Conservation (phyloP, 140 eudicot species). For the Anethum foeniculum region DNA sequence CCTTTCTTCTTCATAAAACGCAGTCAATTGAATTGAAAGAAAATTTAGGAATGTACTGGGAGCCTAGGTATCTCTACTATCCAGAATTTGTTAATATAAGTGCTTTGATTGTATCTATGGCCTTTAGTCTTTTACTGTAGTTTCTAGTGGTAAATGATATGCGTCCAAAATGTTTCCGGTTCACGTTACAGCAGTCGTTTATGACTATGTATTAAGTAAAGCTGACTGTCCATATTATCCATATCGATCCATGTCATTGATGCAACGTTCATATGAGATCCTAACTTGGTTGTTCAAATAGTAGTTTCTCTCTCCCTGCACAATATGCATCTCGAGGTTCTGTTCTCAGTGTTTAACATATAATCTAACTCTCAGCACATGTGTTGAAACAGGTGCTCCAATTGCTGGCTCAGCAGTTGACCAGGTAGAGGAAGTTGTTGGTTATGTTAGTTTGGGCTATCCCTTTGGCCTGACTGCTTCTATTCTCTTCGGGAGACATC, state of each 20-base stretch:
- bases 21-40: background rate
- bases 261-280: background rate
- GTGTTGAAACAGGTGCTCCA: constrained; percentile 51
- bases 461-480: constrained; percentile 80
- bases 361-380: background rate
- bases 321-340: background rate
- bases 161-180: background rate
- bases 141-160: background rate
- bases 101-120: background rate
- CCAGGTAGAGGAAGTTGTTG: constrained; percentile 47
- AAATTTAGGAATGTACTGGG: background rate
- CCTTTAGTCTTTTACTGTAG: background rate
- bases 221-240: background rate
- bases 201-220: background rate
- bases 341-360: background rate
- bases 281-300: background rate
- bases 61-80: background rate
- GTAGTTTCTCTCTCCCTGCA: background rate
- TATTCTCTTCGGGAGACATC: constrained; percentile 82
- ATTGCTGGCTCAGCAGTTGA: constrained; percentile 74
- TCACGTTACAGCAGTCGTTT: background rate
- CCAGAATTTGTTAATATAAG: background rate
- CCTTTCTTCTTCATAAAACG: background rate
- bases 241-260: background rate
- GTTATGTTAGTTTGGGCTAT: constrained; percentile 75